phyloP scores from a whole-genome alignment of 202 grass and related monocot genomes.

The Elaeis oleifera region DNA sequence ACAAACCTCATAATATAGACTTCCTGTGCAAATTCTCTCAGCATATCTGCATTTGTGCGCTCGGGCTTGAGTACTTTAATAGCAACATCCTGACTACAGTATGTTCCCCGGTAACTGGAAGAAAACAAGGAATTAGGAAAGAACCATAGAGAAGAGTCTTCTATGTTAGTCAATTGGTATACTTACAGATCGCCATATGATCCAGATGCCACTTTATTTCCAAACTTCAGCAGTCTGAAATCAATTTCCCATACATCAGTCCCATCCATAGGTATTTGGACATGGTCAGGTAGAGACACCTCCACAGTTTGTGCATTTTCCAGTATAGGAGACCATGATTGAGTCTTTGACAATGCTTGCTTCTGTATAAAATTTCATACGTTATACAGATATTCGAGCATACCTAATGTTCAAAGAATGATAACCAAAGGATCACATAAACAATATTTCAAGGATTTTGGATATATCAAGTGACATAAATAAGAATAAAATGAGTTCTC shows the following conservation, averaged over 20 bases:
- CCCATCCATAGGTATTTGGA: conserved; percentile 87
- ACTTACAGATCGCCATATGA: conserved; percentile 96
- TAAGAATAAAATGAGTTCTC: too few relatives aligned
- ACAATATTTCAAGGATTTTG: too few relatives aligned
- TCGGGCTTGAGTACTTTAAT: conserved; percentile 97
- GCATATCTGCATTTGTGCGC: conserved; percentile 75
- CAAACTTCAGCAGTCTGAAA: conserved; percentile 60
- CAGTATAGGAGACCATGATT: conserved; percentile 59
- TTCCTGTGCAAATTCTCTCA: conserved; percentile 94
- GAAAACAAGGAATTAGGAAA: conserved; percentile 17
- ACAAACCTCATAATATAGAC: conserved; percentile 97
- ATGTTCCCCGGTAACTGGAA: conserved; percentile 72
- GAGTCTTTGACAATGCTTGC: conserved; percentile 55
- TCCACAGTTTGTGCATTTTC: conserved; percentile 56
- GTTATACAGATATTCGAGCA: conserved; percentile 12
- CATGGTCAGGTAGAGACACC: conserved; percentile 39
- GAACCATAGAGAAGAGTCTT: conserved; percentile 4
- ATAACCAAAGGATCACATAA: neutral
- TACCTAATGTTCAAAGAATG: conserved; percentile 5
- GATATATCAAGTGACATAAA: too few relatives aligned
- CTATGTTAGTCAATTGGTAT: conserved; percentile 17
- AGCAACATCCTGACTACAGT: conserved; percentile 97
- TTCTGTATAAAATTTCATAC: conserved; percentile 23
- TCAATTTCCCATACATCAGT: conserved; percentile 97
- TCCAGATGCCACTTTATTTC: conserved; percentile 92